Conservation (phyloP, 805 yeast species). For the Kodamaea laetipori region DNA sequence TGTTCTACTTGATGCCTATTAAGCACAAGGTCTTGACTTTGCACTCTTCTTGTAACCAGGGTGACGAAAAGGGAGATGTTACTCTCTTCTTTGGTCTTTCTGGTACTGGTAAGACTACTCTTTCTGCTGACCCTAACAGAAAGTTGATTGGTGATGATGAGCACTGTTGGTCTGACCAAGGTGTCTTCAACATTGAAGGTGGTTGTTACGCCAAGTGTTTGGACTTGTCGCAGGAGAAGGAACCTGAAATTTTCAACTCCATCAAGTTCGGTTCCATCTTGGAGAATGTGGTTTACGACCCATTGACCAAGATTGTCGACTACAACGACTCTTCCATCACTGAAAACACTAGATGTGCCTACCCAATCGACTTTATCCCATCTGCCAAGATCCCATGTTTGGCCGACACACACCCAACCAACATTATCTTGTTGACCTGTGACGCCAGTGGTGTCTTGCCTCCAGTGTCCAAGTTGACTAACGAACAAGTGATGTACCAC, state of each 20-base stretch:
- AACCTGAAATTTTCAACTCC: constrained; percentile 96
- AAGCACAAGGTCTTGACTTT: constrained; percentile 87
- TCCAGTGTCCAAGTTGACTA: constrained; percentile 90
- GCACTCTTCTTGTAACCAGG: constrained; percentile 95
- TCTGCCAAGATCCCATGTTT: constrained; percentile 94
- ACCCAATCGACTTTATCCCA: constrained; percentile 96
- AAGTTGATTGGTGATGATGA: constrained; percentile 96
- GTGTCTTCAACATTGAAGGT: constrained; percentile 99
- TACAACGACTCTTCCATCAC: constrained; percentile 80
- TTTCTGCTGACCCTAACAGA: constrained; percentile 95
- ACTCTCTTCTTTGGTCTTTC: constrained; percentile 95
- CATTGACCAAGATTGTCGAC: constrained; percentile 77
- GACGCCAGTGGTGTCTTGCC: constrained; percentile 98
- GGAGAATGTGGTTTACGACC: constrained; percentile 90
- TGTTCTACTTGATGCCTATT: constrained; percentile 98
- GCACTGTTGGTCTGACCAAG: constrained; percentile 98
- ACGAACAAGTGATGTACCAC: constrained; percentile 98
- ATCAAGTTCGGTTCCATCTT: constrained; percentile 92
- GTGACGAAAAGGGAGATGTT: constrained; percentile 76
- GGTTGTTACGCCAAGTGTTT: constrained; percentile 99
- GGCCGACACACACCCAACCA: constrained; percentile 87
- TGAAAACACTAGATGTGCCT: constrained; percentile 98
- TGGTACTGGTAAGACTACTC: constrained; percentile 97
- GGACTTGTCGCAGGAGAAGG: constrained; percentile 85
- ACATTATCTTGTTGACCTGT: constrained; percentile 90